phyloP scores from a whole-genome alignment of 768 basidiomycete species.

The Trametes cingulata region DNA sequence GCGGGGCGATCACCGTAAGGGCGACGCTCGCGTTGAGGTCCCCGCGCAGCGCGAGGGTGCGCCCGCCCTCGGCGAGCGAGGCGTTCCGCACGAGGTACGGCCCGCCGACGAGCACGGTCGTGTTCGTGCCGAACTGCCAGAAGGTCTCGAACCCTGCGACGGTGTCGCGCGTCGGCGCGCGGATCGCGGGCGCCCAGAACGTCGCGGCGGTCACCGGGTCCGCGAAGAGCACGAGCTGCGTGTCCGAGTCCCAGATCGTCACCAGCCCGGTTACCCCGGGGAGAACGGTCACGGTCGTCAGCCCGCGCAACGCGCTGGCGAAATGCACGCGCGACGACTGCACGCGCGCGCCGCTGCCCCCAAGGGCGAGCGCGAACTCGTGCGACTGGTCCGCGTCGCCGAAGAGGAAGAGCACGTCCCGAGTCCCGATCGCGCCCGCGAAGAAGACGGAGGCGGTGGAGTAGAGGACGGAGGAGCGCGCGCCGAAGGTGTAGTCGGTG shows the following conservation, averaged over 20 bases:
- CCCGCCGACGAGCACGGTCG: constrained; percentile 55
- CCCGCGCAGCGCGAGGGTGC: constrained; percentile 57
- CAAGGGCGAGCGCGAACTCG: constrained; percentile 36
- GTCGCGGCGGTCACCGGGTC: constrained; percentile 67
- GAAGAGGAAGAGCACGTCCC: constrained; percentile 44
- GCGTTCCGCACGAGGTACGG: constrained; percentile 50
- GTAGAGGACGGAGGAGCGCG: constrained; percentile 52
- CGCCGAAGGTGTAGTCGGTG: constrained; percentile 72
- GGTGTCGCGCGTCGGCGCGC: constrained; percentile 31
- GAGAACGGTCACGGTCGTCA: constrained; percentile 45
- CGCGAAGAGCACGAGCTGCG: constrained; percentile 67
- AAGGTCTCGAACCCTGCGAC: constrained; percentile 43
- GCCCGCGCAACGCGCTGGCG: constrained; percentile 29
- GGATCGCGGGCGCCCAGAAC: constrained; percentile 75
- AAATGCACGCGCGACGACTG: constrained; percentile 29
- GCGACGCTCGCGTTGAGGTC: constrained; percentile 64
- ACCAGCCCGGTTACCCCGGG: constrained; percentile 44
- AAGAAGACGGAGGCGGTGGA: constrained; percentile 76
- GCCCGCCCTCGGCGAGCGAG: constrained; percentile 27
- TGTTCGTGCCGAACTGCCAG: constrained; percentile 75
- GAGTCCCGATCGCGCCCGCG: constrained; percentile 47
- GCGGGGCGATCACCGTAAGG: constrained; percentile 65
- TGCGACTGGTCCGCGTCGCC: constrained; percentile 36
- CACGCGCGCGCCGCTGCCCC: constrained; percentile 10
- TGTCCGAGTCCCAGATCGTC: constrained; percentile 65